Evolutionary conservation across 805 yeast genomes (phyloP).

Genomic region (Pichia thaimueangensis): DNA sequence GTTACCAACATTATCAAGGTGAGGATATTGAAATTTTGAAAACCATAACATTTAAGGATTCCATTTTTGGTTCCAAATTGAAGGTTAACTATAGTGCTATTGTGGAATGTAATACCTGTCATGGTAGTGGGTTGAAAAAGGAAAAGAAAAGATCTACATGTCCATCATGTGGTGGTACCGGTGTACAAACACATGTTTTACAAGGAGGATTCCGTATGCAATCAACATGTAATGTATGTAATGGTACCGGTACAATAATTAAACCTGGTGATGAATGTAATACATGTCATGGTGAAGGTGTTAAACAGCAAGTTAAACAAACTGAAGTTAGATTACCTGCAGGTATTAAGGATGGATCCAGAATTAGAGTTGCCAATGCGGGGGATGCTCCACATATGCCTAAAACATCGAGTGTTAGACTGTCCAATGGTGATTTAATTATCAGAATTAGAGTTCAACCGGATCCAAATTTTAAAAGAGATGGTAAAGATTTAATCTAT

Average conservation of each 20-base stretch:
- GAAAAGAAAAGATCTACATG: constrained; percentile 76
- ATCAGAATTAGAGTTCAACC: constrained; percentile 72
- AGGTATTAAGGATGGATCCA: constrained; percentile 81
- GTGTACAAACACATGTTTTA: constrained; percentile 76
- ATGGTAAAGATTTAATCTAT: constrained; percentile 59
- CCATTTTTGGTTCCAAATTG: constrained; percentile 70
- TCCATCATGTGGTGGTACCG: constrained; percentile 86
- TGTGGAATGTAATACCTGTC: constrained; percentile 72
- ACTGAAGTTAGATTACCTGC: constrained; percentile 81
- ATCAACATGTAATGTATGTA: constrained; percentile 81
- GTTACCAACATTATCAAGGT: constrained; percentile 77
- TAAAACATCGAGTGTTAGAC: constrained; percentile 59
- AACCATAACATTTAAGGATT: constrained; percentile 74
- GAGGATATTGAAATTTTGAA: constrained; percentile 79
- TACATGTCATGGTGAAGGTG: constrained; percentile 88
- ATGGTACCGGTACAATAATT: constrained; percentile 80
- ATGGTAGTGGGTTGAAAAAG: constrained; percentile 77
- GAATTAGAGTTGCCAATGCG: constrained; percentile 76
- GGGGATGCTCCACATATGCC: constrained; percentile 87
- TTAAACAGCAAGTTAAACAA: constrained; percentile 55
- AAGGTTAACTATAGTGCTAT: constrained; percentile 65
- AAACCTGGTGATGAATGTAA: constrained; percentile 63
- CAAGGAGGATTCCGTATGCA: constrained; percentile 97
- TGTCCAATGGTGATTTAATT: constrained; percentile 81
- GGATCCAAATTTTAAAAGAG: constrained; percentile 65